Percentiles rank a stretch among this genome's conserved stretches.
phyloP scores from a whole-genome alignment of 73 alveolate species.

The Durusdinium trenchii region DNA sequence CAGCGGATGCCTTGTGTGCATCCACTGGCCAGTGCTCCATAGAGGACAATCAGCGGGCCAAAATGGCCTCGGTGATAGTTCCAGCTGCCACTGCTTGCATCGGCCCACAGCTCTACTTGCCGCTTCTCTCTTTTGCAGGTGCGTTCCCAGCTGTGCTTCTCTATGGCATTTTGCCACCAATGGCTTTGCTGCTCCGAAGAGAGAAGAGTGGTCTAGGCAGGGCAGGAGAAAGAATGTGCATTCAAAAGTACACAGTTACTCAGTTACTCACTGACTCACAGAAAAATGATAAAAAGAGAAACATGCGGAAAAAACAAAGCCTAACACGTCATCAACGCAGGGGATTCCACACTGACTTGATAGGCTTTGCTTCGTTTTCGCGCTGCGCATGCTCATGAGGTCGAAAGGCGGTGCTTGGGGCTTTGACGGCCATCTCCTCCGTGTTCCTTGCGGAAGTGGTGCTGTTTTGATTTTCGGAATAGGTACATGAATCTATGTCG shows the following conservation, averaged over 20 bases:
- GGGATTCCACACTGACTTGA: no score
- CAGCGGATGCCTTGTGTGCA: conserved; percentile 73
- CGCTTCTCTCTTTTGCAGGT: conserved; percentile 65
- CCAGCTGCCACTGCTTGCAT: conserved; percentile 64
- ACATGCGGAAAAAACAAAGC: no score
- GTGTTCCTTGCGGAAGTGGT: conserved; percentile 6
- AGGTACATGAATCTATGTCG: no score
- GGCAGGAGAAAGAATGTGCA: neutral
- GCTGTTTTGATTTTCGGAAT: no score
- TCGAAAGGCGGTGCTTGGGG: neutral
- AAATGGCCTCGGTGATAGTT: conserved; percentile 37
- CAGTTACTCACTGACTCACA: no score
- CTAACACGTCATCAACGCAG: no score
- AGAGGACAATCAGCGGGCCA: conserved; percentile 78
- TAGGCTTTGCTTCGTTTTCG: neutral
- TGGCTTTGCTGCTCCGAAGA: conserved; percentile 16
- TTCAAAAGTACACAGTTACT: neutral
- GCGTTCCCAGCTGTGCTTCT: conserved; percentile 63
- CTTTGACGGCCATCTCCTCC: neutral
- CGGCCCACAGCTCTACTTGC: conserved; percentile 83
- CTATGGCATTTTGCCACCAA: conserved; percentile 41
- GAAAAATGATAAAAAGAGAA: no score
- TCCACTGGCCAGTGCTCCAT: neutral
- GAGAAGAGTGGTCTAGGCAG: neutral
- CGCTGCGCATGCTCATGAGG: neutral